Conservation (phyloP, 192 early-diverging fungal species). For the Gonapodya prolifera region DNA sequence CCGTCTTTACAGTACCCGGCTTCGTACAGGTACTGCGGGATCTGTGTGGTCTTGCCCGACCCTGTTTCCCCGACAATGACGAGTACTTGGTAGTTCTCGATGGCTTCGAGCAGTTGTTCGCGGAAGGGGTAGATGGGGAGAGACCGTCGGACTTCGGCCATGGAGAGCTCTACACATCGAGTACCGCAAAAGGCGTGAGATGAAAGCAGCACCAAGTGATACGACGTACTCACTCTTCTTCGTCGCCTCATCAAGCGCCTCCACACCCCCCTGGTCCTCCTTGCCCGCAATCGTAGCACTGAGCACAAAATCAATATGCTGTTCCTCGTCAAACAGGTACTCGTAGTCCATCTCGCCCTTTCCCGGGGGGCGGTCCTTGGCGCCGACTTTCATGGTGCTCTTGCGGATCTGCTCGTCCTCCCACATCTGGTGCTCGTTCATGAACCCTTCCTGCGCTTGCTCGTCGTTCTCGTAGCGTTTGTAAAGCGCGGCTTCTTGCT, state of each 20-base stretch:
- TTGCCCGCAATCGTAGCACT: conserved; percentile 46
- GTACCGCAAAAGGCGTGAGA: no score
- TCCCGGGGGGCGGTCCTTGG: conserved; percentile 36
- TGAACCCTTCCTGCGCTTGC: conserved; percentile 40
- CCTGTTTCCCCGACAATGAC: conserved; percentile 97
- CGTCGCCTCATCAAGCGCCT: conserved; percentile 32
- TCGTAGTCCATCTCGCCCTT: conserved; percentile 62
- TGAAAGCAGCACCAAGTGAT: conserved; percentile 12
- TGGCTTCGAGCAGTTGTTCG: conserved; percentile 66
- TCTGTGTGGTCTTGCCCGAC: conserved; percentile 94
- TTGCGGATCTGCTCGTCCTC: conserved; percentile 71
- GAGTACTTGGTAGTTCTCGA: conserved; percentile 75
- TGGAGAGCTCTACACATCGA: conserved; percentile 59
- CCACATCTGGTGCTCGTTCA: conserved; percentile 87
- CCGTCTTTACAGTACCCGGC: conserved; percentile 83
- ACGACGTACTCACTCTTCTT: conserved; percentile 53
- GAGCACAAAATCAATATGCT: conserved; percentile 82
- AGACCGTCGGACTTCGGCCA: conserved; percentile 68
- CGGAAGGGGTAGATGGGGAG: conserved; percentile 85
- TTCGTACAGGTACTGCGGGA: conserved; percentile 93
- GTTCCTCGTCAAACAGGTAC: conserved; percentile 81
- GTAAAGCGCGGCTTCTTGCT: conserved; percentile 78
- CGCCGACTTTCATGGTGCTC: conserved; percentile 29
- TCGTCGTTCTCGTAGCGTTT: conserved; percentile 74
- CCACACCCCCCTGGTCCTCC: conserved; percentile 31